phyloP scores from a whole-genome alignment of 1,284 basidiomycete species.

The Spongispora temasekensis region DNA sequence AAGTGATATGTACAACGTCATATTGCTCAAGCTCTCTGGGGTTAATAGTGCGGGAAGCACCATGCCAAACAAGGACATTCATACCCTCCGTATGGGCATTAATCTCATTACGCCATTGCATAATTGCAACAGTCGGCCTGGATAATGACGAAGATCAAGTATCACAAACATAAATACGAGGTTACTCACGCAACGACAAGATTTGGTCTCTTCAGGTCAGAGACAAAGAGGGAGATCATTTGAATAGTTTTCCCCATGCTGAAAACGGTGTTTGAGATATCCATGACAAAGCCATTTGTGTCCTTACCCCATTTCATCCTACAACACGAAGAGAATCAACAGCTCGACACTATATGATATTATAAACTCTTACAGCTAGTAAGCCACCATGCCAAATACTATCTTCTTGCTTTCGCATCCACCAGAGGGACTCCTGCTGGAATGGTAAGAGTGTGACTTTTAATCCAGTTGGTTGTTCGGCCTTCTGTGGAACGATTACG shows the following conservation, averaged over 20 bases:
- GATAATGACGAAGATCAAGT: conserved; percentile 1
- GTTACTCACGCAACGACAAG: conserved; percentile 83
- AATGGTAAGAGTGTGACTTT: conserved; percentile 76
- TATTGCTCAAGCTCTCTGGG: conserved; percentile 74
- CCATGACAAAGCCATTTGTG: neutral
- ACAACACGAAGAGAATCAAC: conserved; percentile 10
- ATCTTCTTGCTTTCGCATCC: conserved; percentile 96
- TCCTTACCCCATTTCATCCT: conserved; percentile 89
- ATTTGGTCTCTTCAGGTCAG: conserved; percentile 78
- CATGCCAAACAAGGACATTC: conserved; percentile 92
- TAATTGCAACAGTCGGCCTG: conserved; percentile 93
- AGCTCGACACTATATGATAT: neutral
- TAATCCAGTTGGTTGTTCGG: conserved; percentile 79
- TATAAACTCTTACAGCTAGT: conserved; percentile 68
- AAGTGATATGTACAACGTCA: conserved; percentile 71
- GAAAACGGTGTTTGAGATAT: conserved; percentile 10
- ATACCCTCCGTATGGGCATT: conserved; percentile 77
- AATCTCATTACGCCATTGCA: conserved; percentile 99
- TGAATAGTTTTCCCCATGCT: conserved; percentile 99
- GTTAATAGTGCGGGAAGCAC: conserved; percentile 66
- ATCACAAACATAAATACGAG: neutral
- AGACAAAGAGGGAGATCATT: conserved; percentile 88
- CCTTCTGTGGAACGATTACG: conserved; percentile 67
- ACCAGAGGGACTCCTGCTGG: conserved; percentile 91
- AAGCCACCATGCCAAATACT: conserved; percentile 90